Conservation (phyloP, 306 rosid genomes). For the Gleditsia sinensis region DNA sequence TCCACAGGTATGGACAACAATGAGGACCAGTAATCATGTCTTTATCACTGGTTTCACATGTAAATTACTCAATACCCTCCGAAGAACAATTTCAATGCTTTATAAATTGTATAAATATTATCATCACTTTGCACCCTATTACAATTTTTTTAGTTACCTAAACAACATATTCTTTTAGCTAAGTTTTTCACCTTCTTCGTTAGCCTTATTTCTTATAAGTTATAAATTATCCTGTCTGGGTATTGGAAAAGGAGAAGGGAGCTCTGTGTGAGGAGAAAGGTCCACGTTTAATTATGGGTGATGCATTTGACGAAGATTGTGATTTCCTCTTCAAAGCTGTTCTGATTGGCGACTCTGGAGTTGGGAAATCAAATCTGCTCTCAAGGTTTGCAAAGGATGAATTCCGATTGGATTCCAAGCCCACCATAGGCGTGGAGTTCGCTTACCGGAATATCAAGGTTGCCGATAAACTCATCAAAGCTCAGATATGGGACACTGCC, state of each 20-base stretch:
- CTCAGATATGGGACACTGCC: conserved; percentile 98
- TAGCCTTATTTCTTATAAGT: background rate
- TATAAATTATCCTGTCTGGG: background rate
- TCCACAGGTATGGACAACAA: conserved; percentile 27
- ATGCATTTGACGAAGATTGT: conserved; percentile 82
- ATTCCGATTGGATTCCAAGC: conserved; percentile 83
- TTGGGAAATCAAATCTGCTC: conserved; percentile 90
- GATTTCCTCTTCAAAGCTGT: conserved; percentile 91
- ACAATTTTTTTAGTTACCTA: conserved; percentile 4
- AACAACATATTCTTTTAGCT: background rate
- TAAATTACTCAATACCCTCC: conserved; percentile 45
- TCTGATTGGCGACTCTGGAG: conserved; percentile 88
- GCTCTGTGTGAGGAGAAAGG: background rate
- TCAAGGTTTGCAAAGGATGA: conserved; percentile 84
- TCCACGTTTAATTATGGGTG: conserved; percentile 41
- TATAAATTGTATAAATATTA: conserved; percentile 31
- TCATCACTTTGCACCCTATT: conserved; percentile 31
- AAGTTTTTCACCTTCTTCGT: background rate
- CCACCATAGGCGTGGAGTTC: conserved; percentile 93
- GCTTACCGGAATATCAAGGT: conserved; percentile 85
- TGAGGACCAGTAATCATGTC: conserved; percentile 45
- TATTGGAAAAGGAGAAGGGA: background rate
- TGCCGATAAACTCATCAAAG: conserved; percentile 83
- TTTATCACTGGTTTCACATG: conserved; percentile 49
- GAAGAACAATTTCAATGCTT: conserved; percentile 21